These are phyloP conservation scores for Russula olivacea DNA, from an alignment of 768 basidiomycete genomes.

Conservation along the genomic window DNA sequence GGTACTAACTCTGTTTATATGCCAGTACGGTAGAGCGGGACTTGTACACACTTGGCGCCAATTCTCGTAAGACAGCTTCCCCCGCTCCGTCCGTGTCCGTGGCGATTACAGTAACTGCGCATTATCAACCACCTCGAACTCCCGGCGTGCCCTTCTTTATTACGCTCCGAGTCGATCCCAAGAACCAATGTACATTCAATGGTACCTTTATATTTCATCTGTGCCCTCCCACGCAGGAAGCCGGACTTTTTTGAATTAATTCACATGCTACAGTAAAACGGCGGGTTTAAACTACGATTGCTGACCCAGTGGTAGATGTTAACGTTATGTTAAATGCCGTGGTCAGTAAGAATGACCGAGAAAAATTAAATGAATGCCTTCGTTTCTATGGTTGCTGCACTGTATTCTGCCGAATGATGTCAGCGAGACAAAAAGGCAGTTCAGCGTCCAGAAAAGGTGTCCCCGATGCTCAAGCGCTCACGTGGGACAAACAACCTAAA, in stretches of 20 bases:
- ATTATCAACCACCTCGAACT: not conserved
- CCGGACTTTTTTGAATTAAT: no score
- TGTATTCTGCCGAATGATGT: not conserved
- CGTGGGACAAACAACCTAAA: not conserved
- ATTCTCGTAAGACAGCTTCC: not conserved
- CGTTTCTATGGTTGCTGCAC: not conserved
- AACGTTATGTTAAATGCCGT: not conserved
- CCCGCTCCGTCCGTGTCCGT: not conserved
- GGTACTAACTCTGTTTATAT: slow-evolving; percentile 10
- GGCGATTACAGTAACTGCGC: not conserved
- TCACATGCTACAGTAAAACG: no score
- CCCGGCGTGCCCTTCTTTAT: not conserved
- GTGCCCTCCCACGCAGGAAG: not conserved
- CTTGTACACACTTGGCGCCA: not conserved
- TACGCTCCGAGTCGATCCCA: not conserved
- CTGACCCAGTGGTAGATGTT: not conserved
- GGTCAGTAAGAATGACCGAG: not conserved
- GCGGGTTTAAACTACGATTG: not conserved
- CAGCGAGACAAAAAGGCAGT: not conserved
- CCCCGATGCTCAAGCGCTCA: no score
- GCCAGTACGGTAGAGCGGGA: not conserved
- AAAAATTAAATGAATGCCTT: not conserved
- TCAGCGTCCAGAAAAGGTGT: not conserved
- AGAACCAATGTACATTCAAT: no score
- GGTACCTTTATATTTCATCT: not conserved